Conservation (phyloP, 805 yeast species). For the Sugiyamaella boreocaroliniensis region DNA sequence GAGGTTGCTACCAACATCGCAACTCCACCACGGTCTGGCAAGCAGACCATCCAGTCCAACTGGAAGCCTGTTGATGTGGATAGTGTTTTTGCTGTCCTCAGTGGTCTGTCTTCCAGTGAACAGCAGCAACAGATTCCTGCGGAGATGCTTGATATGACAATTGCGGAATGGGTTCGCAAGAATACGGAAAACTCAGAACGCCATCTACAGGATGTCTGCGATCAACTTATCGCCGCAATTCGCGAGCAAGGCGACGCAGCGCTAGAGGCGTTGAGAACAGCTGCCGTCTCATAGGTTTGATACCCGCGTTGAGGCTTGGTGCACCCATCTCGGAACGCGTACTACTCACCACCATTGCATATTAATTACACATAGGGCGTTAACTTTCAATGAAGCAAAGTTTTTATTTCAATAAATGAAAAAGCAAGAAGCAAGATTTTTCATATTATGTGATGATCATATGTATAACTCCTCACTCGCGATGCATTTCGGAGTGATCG, state of each 20-base stretch:
- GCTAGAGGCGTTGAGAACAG: constrained; percentile 31
- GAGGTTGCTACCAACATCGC: background rate
- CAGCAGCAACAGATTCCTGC: constrained; percentile 19
- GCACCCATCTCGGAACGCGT: background rate
- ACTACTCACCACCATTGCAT: background rate
- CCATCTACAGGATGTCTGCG: constrained; percentile 42
- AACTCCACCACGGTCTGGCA: background rate
- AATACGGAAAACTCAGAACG: constrained; percentile 50
- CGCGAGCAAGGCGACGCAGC: constrained; percentile 47
- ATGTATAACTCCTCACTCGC: background rate
- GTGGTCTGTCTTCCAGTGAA: constrained; percentile 19
- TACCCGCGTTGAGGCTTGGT: too few species aligned
- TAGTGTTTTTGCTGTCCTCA: constrained; percentile 29
- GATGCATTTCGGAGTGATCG: background rate
- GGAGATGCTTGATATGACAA: constrained; percentile 59
- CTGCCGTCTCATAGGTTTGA: too few species aligned
- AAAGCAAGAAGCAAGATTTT: too few species aligned
- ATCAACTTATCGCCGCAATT: constrained; percentile 43
- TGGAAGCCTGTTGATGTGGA: constrained; percentile 28
- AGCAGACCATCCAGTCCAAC: background rate
- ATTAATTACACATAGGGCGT: too few species aligned
- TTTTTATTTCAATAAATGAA: background rate
- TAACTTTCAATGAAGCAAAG: background rate
- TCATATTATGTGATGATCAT: background rate
- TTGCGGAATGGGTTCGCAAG: constrained; percentile 60